A percentile compares a stretch with the other conserved stretches of the same genome.
phyloP scores from a whole-genome alignment of 306 rosid genomes.

The Rosa lucieae region DNA sequence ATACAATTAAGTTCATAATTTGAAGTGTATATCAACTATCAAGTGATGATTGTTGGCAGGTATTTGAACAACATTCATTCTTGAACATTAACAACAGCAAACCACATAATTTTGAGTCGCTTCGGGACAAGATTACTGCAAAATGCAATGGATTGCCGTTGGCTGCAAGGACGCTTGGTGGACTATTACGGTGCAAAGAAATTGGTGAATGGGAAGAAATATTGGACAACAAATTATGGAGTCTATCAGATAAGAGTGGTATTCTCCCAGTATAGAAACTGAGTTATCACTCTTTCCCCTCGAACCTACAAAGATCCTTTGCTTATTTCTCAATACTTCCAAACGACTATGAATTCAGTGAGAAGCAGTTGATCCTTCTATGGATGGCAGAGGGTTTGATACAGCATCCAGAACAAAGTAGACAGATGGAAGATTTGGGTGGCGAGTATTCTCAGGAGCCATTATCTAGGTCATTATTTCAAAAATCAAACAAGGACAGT shows the following conservation, averaged over 20 bases:
- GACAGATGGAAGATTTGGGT: conserved; percentile 19
- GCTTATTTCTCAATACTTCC: conserved; percentile 27
- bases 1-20: neutral
- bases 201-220: conserved; percentile 7
- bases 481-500: neutral
- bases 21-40: neutral
- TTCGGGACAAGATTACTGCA: neutral
- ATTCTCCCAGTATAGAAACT: conserved; percentile 8
- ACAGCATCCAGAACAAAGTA: neutral
- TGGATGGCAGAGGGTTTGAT: conserved; percentile 18
- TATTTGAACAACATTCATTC: neutral
- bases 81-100: neutral
- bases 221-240: conserved; percentile 22
- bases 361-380: neutral
- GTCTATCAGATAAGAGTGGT: neutral
- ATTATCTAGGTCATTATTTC: conserved; percentile 10
- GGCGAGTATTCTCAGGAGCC: conserved; percentile 7
- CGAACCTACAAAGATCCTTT: conserved; percentile 20
- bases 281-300: conserved; percentile 28
- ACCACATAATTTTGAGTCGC: neutral
- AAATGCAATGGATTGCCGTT: conserved; percentile 36
- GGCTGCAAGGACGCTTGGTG: conserved; percentile 23
- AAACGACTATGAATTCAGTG: conserved; percentile 3
- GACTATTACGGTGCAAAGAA: conserved; percentile 12
- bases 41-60: neutral